Conservation (phyloP, 106 monocot species). For the Allium sativum region DNA sequence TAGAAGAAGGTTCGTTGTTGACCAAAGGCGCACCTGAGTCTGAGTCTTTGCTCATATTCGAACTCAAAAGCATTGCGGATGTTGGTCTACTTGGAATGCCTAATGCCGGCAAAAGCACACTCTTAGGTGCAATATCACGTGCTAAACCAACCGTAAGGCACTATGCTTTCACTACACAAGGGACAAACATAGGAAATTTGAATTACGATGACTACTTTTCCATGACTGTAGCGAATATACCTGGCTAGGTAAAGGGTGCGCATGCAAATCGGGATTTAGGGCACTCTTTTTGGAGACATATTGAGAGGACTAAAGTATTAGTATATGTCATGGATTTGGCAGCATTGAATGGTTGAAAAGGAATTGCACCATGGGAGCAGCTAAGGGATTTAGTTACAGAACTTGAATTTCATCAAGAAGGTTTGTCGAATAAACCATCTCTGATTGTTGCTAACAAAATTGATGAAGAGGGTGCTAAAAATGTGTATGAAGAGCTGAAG, state of each 20-base stretch:
- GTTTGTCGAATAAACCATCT: slow-evolving; percentile 54
- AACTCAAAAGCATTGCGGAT: slow-evolving; percentile 93
- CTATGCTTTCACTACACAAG: slow-evolving; percentile 87
- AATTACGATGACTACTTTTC: slow-evolving; percentile 71
- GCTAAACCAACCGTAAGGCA: slow-evolving; percentile 77
- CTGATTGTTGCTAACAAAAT: slow-evolving; percentile 87
- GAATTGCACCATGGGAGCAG: slow-evolving; percentile 80
- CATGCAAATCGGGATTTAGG: slow-evolving; percentile 82
- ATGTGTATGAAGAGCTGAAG: slow-evolving; percentile 57
- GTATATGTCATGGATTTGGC: slow-evolving; percentile 85
- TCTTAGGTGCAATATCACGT: slow-evolving; percentile 67
- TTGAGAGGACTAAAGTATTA: slow-evolving; percentile 76
- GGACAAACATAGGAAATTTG: slow-evolving; percentile 82
- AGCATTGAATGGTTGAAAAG: slow-evolving; percentile 45
- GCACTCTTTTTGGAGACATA: slow-evolving; percentile 85
- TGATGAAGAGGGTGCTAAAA: slow-evolving; percentile 67
- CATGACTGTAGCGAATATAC: slow-evolving; percentile 86
- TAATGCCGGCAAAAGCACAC: slow-evolving; percentile 93
- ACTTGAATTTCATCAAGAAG: slow-evolving; percentile 68
- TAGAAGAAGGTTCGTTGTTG: slow-evolving; percentile 22
- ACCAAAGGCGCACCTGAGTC: slow-evolving; percentile 49
- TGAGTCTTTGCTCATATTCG: slow-evolving; percentile 66
- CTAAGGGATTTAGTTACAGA: slow-evolving; percentile 66
- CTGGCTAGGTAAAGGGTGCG: slow-evolving; percentile 85
- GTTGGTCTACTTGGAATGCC: slow-evolving; percentile 94